phyloP scores from a whole-genome alignment of 192 early-diverging fungal genomes.

The Haplosporangium gracile region DNA sequence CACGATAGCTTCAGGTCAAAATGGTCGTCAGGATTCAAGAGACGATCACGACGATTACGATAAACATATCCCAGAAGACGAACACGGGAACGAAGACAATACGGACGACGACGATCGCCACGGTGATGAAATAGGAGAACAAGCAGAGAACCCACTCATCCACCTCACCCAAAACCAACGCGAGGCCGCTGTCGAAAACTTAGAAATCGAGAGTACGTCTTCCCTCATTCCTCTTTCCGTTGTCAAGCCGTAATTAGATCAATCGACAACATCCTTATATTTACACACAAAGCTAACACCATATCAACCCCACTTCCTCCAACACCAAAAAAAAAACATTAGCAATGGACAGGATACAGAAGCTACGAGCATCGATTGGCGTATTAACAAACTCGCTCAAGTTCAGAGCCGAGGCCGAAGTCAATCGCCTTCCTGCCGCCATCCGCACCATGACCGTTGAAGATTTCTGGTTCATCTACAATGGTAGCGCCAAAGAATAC shows the following conservation, averaged over 20 bases:
- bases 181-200: slow-evolving; percentile 39
- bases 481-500: slow-evolving; percentile 49
- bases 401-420: slow-evolving; percentile 43
- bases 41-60: not conserved
- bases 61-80: not conserved
- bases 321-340: too few species aligned
- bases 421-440: slow-evolving; percentile 39
- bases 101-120: not conserved
- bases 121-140: not conserved
- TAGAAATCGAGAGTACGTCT: slow-evolving; percentile 49
- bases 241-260: not conserved
- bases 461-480: slow-evolving; percentile 47
- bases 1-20: not conserved
- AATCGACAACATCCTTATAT: not conserved
- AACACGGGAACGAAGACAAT: not conserved
- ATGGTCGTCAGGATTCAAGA: not conserved
- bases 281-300: not conserved
- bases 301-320: not conserved
- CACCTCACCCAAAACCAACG: slow-evolving; percentile 34
- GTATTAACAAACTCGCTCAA: slow-evolving; percentile 38
- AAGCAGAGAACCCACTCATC: slow-evolving; percentile 22
- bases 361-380: slow-evolving; percentile 35
- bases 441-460: slow-evolving; percentile 48
- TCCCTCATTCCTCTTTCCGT: not conserved
- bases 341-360: slow-evolving; percentile 43